These are phyloP conservation scores for Cryptosporidium ubiquitum DNA, from an alignment of 169 alveolate species.

Conservation along the genomic window DNA sequence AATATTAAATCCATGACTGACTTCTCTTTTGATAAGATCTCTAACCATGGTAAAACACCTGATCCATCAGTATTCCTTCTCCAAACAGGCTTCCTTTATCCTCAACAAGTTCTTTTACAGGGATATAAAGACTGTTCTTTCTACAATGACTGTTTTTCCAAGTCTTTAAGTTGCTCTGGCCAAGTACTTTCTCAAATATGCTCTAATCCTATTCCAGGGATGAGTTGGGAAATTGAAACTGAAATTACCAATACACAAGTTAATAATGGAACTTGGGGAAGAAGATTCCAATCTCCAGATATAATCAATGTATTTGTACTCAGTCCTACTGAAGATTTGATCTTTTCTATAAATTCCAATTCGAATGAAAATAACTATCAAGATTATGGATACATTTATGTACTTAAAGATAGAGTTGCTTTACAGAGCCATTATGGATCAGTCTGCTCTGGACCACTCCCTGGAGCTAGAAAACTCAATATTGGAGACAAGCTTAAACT, in stretches of 20 bases:
- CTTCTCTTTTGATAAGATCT: slow-evolving; percentile 6
- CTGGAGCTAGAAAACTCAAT: not conserved
- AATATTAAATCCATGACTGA: slow-evolving; percentile 13
- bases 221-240: not conserved
- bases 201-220: not conserved
- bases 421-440: not conserved
- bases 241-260: not conserved
- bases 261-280: not conserved
- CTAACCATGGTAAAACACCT: not conserved
- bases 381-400: not conserved
- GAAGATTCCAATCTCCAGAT: slow-evolving; percentile 3
- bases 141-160: not conserved
- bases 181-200: not conserved
- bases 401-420: not conserved
- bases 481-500: not conserved
- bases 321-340: not conserved
- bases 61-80: slow-evolving; percentile 15
- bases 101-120: not conserved
- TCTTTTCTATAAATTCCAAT: not conserved
- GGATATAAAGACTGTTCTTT: slow-evolving; percentile 5
- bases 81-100: not conserved
- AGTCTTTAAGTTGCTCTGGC: not conserved
- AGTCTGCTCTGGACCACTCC: slow-evolving; percentile 18
- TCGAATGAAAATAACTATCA: not conserved
- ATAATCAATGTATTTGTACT: not conserved